Conservation (phyloP, 2,329 filamentous ascomycete genomes). For the Onygenales sp. region DNA sequence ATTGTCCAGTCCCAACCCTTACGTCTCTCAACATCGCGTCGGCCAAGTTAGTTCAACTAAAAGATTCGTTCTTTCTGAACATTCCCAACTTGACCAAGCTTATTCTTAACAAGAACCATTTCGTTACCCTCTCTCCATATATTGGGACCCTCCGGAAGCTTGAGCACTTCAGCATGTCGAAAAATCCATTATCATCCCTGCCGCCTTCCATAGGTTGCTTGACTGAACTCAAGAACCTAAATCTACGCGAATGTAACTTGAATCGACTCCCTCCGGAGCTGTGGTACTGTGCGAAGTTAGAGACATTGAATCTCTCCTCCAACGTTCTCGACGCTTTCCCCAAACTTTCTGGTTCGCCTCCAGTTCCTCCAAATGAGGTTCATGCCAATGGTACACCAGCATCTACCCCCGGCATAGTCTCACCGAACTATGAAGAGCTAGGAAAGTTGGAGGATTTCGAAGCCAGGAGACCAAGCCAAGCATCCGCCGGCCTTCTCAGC, state of each 20-base stretch:
- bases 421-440: slow-evolving; percentile 70
- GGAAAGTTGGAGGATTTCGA: slow-evolving; percentile 54
- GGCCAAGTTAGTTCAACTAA: slow-evolving; percentile 79
- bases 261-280: slow-evolving; percentile 80
- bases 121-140: slow-evolving; percentile 76
- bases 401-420: slow-evolving; percentile 43
- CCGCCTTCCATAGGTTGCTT: slow-evolving; percentile 84
- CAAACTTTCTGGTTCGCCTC: slow-evolving; percentile 61
- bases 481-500: slow-evolving; percentile 65
- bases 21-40: slow-evolving; percentile 84
- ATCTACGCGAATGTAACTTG: slow-evolving; percentile 89
- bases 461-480: slow-evolving; percentile 70
- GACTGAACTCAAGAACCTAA: slow-evolving; percentile 71
- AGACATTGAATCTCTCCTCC: slow-evolving; percentile 89
- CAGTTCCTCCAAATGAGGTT: slow-evolving; percentile 42
- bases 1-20: slow-evolving; percentile 65
- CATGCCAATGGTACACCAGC: slow-evolving; percentile 29
- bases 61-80: slow-evolving; percentile 77
- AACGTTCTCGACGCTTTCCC: slow-evolving; percentile 88
- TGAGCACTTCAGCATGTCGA: slow-evolving; percentile 87
- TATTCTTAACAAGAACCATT: slow-evolving; percentile 89
- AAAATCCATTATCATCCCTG: slow-evolving; percentile 76
- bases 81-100: slow-evolving; percentile 80
- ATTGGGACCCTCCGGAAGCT: slow-evolving; percentile 75
- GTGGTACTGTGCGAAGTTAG: slow-evolving; percentile 88